Base-by-base conservation (phyloP, 2,329 filamentous ascomycete genomes). In the Hymenoscyphus occultus region DNA sequence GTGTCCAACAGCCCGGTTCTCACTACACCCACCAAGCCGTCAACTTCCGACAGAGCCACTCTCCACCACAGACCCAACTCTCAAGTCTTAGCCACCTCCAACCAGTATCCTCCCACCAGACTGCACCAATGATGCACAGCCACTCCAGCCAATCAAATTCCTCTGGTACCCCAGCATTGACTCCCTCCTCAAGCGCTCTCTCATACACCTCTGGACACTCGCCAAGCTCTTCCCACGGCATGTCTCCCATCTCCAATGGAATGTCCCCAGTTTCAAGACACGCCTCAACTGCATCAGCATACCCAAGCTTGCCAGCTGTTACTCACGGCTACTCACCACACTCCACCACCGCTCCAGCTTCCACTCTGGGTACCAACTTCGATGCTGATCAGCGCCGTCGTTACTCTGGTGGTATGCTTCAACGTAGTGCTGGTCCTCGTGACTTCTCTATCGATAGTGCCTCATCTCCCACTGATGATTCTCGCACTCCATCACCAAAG, bases 181-280 rank as follows among this genome's bases (percentile, higher is more conserved):
- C 90, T 2, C 91, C 90, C 7, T 88, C 90, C 0, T 91, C 89
- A 12, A 91, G 88, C 76, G 84, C 87, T 63, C 83, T 92, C 74
- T 93, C 90, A 0, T 93, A 93, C 78, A 88, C 86, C 48, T 92
- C 90, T 12, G 88, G 88, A 59, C 90, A 93, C 75, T 93, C 90
- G 6, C 90, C 90, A 2, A 84, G 82, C 69, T 86, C 88, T 35
- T 91, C 89, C 2, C 79, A 79, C 65, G 88, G 84, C 74, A 57
- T 57, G 56, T 57, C 56, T 32, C 56, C 56, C 35, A 57, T 57
- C 56, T 54, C 48, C 22, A 19, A 54, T 19, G 59, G 59, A 54
- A 83, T 92, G 75, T 91, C 89, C 60, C 89, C 89, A 0, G 82
- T 84, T 56, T 85, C 73, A 28, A 84, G 88, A 63, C 85, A 88